Percentiles rank a stretch among this genome's conserved stretches.
Conservation (phyloP, 108 stramenopile species). For the Discostella stelligeroides region DNA sequence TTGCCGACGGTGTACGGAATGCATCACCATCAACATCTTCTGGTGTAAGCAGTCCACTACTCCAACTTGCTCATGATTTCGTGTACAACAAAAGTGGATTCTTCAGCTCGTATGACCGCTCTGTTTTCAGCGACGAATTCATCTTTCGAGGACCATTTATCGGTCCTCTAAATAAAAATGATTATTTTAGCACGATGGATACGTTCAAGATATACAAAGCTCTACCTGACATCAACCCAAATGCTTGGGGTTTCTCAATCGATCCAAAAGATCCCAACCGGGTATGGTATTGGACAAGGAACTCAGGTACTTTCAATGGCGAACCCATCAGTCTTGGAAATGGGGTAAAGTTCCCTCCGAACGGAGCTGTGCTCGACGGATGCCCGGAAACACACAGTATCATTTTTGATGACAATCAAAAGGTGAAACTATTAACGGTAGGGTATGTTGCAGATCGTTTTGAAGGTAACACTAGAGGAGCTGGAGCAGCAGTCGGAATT, state of each 20-base stretch:
- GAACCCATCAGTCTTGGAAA: not conserved
- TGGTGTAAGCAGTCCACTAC: not conserved
- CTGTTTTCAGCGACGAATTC: slow-evolving; percentile 46
- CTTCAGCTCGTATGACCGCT: not conserved
- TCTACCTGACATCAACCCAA: slow-evolving; percentile 55
- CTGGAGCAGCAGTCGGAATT: slow-evolving; percentile 51
- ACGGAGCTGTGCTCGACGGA: slow-evolving; percentile 31
- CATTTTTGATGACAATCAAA: slow-evolving; percentile 43
- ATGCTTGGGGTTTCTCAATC: slow-evolving; percentile 58
- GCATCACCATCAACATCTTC: not conserved
- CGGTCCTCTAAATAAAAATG: slow-evolving; percentile 63
- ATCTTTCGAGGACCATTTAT: slow-evolving; percentile 63
- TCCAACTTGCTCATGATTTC: not conserved
- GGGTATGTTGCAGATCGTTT: slow-evolving; percentile 57
- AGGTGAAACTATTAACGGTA: slow-evolving; percentile 33
- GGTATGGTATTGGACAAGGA: slow-evolving; percentile 56
- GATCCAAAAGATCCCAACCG: slow-evolving; percentile 56
- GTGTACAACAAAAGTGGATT: slow-evolving; percentile 1
- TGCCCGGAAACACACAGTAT: slow-evolving; percentile 46
- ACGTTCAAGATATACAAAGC: slow-evolving; percentile 46
- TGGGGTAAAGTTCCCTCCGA: slow-evolving; percentile 19
- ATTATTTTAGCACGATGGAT: slow-evolving; percentile 41
- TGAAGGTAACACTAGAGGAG: slow-evolving; percentile 50
- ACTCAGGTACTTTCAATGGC: slow-evolving; percentile 30
- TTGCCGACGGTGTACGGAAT: not conserved